Conservation (phyloP, 2,329 filamentous ascomycete species). For the Colletotrichum shisoi region DNA sequence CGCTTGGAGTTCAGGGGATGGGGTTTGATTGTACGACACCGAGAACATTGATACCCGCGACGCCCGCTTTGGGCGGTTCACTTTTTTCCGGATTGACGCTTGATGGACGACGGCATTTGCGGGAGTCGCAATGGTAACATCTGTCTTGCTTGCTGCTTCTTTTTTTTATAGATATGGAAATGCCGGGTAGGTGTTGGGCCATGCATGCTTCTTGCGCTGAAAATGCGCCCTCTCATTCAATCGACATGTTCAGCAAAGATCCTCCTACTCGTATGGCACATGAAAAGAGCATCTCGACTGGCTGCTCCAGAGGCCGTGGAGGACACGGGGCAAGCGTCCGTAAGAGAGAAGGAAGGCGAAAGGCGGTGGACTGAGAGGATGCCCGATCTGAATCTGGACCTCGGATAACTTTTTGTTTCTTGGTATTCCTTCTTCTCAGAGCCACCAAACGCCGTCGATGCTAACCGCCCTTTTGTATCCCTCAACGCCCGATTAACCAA, state of each 20-base stretch:
- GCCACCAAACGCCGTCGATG: constrained; percentile 39
- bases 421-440: constrained; percentile 38
- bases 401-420: constrained; percentile 30
- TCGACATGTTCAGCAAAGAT: not conserved
- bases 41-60: constrained; percentile 37
- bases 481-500: constrained; percentile 31
- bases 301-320: too few relatives aligned
- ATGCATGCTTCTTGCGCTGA: not conserved
- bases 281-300: not conserved
- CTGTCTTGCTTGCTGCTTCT: constrained; percentile 11
- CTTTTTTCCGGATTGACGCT: not conserved
- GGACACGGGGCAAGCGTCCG: not conserved
- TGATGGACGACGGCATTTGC: constrained; percentile 10
- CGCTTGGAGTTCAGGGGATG: constrained; percentile 15
- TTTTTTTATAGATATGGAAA: not conserved
- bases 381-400: constrained; percentile 31
- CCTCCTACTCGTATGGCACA: not conserved
- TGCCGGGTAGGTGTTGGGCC: not conserved
- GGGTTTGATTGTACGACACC: constrained; percentile 14
- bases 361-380: constrained; percentile 35
- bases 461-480: constrained; percentile 37
- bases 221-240: not conserved
- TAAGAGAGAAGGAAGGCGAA: constrained; percentile 14
- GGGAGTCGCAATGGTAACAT: constrained; percentile 17
- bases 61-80: constrained; percentile 32